A percentile compares a stretch with the other conserved stretches of the same genome.
Conservation (phyloP, 192 early-diverging fungal genomes). For the Kickxella alabastrina region DNA sequence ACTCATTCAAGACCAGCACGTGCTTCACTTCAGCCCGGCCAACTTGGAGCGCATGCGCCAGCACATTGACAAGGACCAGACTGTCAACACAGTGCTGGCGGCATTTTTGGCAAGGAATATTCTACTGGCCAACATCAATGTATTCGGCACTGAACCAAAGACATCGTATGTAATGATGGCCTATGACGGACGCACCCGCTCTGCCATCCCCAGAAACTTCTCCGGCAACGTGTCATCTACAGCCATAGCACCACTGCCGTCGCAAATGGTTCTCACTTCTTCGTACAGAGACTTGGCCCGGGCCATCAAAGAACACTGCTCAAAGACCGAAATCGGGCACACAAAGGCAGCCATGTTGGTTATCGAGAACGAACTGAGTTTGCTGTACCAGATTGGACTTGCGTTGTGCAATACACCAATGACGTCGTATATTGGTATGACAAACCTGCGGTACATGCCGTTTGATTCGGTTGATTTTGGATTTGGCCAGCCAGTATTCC, state of each 20-base stretch:
- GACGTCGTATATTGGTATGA: slow-evolving; percentile 31
- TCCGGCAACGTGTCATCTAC: slow-evolving; percentile 34
- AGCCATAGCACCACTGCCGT: slow-evolving; percentile 17
- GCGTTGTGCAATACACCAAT: slow-evolving; percentile 27
- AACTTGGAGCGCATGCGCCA: slow-evolving; percentile 35
- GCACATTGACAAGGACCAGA: slow-evolving; percentile 23
- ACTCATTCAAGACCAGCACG: slow-evolving; percentile 26
- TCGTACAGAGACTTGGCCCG: slow-evolving; percentile 21
- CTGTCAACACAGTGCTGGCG: slow-evolving; percentile 14
- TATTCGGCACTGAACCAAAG: slow-evolving; percentile 11
- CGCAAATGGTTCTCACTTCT: not conserved
- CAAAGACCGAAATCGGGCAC: slow-evolving; percentile 19
- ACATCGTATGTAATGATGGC: slow-evolving; percentile 31
- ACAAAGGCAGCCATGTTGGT: slow-evolving; percentile 23
- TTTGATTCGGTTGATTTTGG: slow-evolving; percentile 42
- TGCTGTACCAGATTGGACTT: slow-evolving; percentile 29
- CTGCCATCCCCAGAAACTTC: slow-evolving; percentile 18
- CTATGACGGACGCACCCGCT: slow-evolving; percentile 31
- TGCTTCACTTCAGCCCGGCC: slow-evolving; percentile 27
- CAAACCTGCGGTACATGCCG: slow-evolving; percentile 33
- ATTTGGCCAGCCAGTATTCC: slow-evolving; percentile 20
- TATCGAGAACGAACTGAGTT: slow-evolving; percentile 30
- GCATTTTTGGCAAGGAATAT: slow-evolving; percentile 22
- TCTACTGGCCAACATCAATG: slow-evolving; percentile 17
- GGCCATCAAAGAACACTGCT: slow-evolving; percentile 23